Evolutionary conservation across 306 rosid genomes (phyloP).

Genomic region (Quercus suber): DNA sequence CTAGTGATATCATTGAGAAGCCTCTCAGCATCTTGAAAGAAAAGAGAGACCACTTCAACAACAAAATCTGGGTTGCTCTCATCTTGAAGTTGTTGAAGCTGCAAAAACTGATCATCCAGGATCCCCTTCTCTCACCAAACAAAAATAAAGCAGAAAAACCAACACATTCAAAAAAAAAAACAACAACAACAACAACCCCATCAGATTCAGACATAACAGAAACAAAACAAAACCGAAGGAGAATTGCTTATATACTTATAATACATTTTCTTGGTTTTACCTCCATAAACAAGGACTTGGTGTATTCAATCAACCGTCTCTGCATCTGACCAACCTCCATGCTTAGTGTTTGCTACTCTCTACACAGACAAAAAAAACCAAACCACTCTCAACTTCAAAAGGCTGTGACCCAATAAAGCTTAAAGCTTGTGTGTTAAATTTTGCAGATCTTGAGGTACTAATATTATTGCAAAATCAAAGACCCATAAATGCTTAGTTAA

Average conservation of each 20-base stretch:
- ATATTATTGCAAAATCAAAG: constrained; percentile 37
- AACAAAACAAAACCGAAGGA: constrained; percentile 12
- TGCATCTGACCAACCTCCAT: constrained; percentile 96
- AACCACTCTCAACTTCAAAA: neutral
- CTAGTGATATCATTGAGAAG: constrained; percentile 82
- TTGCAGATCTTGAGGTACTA: constrained; percentile 43
- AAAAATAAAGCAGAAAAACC: constrained; percentile 10
- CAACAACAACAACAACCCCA: neutral
- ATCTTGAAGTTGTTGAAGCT: constrained; percentile 95
- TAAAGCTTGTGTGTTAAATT: constrained; percentile 16
- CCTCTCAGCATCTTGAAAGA: constrained; percentile 95
- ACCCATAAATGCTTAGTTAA: constrained; percentile 11
- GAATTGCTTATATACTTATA: neutral
- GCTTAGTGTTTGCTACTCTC: constrained; percentile 20
- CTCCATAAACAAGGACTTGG: constrained; percentile 70
- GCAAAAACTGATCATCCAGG: constrained; percentile 84
- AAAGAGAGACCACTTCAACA: constrained; percentile 85
- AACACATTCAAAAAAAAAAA: constrained; percentile 17
- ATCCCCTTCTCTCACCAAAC: constrained; percentile 52
- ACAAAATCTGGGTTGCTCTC: constrained; percentile 97
- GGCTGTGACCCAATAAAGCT: constrained; percentile 31
- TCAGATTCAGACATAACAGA: constrained; percentile 12
- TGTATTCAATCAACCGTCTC: constrained; percentile 82
- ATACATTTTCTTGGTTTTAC: constrained; percentile 30
- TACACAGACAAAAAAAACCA: constrained; percentile 18